Evolutionary conservation across 768 basidiomycete genomes (phyloP), one percentile per base, ranked within the genome.

Genomic region (Floccularia luteovirens): DNA sequence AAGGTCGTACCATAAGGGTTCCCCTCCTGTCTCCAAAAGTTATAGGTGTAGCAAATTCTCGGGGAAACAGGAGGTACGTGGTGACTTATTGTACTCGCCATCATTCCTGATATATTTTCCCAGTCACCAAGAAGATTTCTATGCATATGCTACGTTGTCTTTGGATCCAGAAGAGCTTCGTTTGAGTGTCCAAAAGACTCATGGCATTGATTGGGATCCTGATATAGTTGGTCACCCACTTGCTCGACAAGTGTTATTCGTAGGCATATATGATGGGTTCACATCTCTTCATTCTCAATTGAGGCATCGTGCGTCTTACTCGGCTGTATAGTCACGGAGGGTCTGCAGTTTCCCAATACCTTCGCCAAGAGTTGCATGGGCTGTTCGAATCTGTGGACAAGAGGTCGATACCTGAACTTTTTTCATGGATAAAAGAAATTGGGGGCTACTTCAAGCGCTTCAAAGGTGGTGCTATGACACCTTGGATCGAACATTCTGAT

Each of bases 371-470:
- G 56, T 62, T 94, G 8, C 90, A 93, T 50, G 79, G 80, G 1
- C 63, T 91, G 38, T 83, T 94, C 44, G 90, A 94, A 58, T 77
- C 78, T 4, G 87, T 77, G 4, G 52, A 85, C 51, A 83, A 84
- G 52, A 58, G 69, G 1, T 69, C 76, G 19, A 79, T 92, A 21
- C 82, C 86, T 3, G 85, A 88, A 22, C 61, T 90, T 16, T 83
- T 77, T 49, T 69, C 67, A 7, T 90, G 85, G 80, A 73, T 82
- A 38, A 82, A 82, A 47, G 79, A 82, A 51, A 58, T 82, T 4
- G 90, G 90, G 5, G 92, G 92, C 12, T 97, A 97, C 59, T 97
- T 92, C 59, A 85, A 81, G 52, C 76, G 92, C 36, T 97, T 88
- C 61, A 70, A 64, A 48, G 92, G 92, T 5, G 92, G 92, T 8